Conservation (phyloP, 192 early-diverging fungal genomes). For the Gaertneriomyces sp. region DNA sequence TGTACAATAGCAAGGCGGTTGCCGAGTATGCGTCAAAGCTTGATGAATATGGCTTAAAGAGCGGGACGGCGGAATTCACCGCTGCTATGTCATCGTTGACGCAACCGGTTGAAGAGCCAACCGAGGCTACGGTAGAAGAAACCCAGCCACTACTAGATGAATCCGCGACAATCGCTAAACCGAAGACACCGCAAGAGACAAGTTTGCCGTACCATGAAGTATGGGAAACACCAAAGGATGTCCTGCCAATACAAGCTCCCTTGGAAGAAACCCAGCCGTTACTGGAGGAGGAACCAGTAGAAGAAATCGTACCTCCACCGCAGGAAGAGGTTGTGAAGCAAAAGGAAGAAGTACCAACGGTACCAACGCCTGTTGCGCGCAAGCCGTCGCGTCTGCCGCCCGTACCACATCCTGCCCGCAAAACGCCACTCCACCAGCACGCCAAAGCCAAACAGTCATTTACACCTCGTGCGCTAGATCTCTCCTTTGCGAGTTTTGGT, state of each 20-base stretch:
- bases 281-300: conserved; percentile 3
- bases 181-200: background rate
- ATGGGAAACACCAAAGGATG: conserved; percentile 10
- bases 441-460: conserved; percentile 6
- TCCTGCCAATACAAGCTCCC: background rate
- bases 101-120: background rate
- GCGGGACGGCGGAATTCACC: conserved; percentile 9
- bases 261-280: background rate
- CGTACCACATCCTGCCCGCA: conserved; percentile 11
- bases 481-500: conserved; percentile 10
- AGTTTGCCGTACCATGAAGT: conserved; percentile 23
- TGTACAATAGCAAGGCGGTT: conserved; percentile 13
- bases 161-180: background rate
- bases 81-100: conserved; percentile 14
- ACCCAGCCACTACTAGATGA: background rate
- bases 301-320: conserved; percentile 14
- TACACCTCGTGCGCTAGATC: conserved; percentile 9
- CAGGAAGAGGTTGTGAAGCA: background rate
- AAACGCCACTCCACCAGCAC: conserved; percentile 5
- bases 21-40: conserved; percentile 18
- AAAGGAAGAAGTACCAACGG: background rate
- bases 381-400: conserved; percentile 8
- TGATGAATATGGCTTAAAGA: conserved; percentile 14
- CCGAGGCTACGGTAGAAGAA: background rate
- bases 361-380: background rate